Percentiles rank a stretch among this genome's conserved stretches.
Conservation (phyloP, 441 rosid species). For the Geranium incanum region DNA sequence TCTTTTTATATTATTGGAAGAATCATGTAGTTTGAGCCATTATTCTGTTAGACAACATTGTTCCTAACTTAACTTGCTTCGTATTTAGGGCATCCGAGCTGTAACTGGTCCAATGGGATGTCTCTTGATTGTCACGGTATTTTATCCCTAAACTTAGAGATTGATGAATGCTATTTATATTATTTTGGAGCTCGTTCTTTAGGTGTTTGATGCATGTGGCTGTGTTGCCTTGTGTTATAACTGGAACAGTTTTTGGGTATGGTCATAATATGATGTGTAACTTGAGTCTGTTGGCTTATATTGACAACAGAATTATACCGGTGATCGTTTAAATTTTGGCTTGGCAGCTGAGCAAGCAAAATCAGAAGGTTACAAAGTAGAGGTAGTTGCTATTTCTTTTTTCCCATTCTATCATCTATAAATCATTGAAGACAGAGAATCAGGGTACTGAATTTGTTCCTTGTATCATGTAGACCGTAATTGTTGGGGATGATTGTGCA, state of each 20-base stretch:
- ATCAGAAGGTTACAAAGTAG: conserved; percentile 88
- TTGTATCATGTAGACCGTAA: conserved; percentile 54
- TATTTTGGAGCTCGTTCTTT: background rate
- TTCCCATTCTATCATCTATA: conserved; percentile 9
- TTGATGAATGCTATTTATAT: background rate
- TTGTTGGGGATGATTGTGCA: conserved; percentile 98
- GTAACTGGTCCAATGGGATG: conserved; percentile 97
- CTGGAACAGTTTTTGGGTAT: background rate
- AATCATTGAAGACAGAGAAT: conserved; percentile 12
- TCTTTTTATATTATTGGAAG: conserved; percentile 13
- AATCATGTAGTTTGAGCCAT: background rate
- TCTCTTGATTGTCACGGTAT: conserved; percentile 83
- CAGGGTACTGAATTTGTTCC: conserved; percentile 8
- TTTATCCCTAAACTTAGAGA: conserved; percentile 14
- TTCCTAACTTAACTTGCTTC: conserved; percentile 13
- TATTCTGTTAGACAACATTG: conserved; percentile 16
- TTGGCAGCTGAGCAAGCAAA: conserved; percentile 99
- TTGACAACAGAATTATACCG: conserved; percentile 67
- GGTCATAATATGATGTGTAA: background rate
- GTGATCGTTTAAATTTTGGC: conserved; percentile 94
- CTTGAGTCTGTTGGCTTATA: conserved; percentile 1
- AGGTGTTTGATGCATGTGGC: conserved; percentile 1
- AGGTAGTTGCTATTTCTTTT: conserved; percentile 40
- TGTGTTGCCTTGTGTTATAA: background rate
- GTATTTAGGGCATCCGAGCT: conserved; percentile 84